phyloP scores from a whole-genome alignment of 257 asterid genomes.

The Apocynum venetum region DNA sequence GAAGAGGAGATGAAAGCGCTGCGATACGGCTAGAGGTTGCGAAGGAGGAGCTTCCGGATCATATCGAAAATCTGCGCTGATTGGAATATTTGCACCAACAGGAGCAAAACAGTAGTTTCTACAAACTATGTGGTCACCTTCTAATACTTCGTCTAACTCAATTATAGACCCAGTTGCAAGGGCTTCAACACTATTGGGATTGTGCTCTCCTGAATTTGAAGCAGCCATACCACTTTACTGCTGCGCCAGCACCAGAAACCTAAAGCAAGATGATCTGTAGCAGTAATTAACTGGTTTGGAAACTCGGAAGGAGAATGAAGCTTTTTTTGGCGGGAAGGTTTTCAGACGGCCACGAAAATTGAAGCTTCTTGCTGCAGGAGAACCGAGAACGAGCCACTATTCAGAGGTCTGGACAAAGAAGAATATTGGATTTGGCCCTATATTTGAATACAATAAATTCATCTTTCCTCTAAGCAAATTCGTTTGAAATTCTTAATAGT shows the following conservation, averaged over 20 bases:
- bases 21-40: constrained; percentile 71
- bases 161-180: constrained; percentile 9
- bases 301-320: neutral
- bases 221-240: neutral
- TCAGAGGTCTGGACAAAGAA: too few species aligned
- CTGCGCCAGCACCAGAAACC: neutral
- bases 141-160: constrained; percentile 57
- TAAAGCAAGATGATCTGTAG: neutral
- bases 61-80: constrained; percentile 35
- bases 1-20: constrained; percentile 68
- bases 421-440: too few species aligned
- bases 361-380: neutral
- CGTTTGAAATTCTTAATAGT: too few species aligned
- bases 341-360: neutral
- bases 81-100: constrained; percentile 62
- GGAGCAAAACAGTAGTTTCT: constrained; percentile 54
- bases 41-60: constrained; percentile 53
- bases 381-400: too few species aligned
- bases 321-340: neutral
- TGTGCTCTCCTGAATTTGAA: neutral
- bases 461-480: too few species aligned
- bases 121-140: constrained; percentile 52
- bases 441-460: too few species aligned
- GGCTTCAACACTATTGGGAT: neutral
- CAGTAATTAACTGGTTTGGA: neutral